Base-by-base conservation (phyloP, 352 stramenopile genomes). In the Globisporangium camurandrum region DNA sequence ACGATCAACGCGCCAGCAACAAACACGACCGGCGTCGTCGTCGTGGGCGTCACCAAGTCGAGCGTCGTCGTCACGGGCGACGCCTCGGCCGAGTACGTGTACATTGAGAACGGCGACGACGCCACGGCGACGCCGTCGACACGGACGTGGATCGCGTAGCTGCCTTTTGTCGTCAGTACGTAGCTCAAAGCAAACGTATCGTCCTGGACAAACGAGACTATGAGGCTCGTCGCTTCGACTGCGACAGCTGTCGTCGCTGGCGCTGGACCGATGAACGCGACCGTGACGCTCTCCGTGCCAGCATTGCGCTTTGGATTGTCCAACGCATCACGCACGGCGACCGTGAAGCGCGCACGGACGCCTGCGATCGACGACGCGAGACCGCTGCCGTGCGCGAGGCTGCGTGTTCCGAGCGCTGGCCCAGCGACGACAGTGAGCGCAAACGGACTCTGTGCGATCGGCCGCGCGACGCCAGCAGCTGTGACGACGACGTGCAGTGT, bases 281-380 rank as follows among this genome's bases (percentile, higher is more conserved):
- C 59, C 7, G 11, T 53, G 17, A 88, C 52, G 8, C 24, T 58
- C 54, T 88, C 79, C 3, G 58, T 49, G 0, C 67, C 75, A 17
- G 75, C 66, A n/a, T 86, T 85, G 20, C 59, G 17, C 49, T 91
- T 88, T 30, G 65, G 46, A 50, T 88, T 88, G 31, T 61, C 65
- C 36, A 80, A 86, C 1, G 66, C 43, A 51, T 88, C 79, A 34
- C 66, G 66, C 16, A 91, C 70, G 12, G 56, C 57, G 2, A 88
- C 50, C 4, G 61, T 80, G 39, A 86, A 86, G 31, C 53, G 73
- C 11, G 64, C 67, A 14, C 48, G 49, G 12, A 65, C 51, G 4
- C 79, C 79, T 23, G 75, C 79, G 33, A 87, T 62, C 6, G 71
- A 66, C 1, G 70, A 71, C n/a, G 76, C 65, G 3, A 90, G 55